phyloP scores from a whole-genome alignment of 768 basidiomycete species.

The Vararia minispora region DNA sequence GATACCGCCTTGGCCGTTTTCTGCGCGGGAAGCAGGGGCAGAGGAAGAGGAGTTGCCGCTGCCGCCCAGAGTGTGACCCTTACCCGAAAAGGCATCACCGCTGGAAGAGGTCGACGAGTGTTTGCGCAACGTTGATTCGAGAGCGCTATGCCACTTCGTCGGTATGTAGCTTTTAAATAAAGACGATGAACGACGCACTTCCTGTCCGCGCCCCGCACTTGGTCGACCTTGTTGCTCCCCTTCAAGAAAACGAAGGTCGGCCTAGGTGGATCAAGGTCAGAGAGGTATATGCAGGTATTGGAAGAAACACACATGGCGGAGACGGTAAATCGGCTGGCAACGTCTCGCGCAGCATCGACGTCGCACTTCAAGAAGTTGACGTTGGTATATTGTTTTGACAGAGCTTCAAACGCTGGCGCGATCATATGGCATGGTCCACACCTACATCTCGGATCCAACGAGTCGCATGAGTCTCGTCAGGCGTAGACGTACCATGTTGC shows the following conservation, averaged over 20 bases:
- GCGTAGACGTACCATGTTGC: slow-evolving; percentile 52
- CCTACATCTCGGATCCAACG: slow-evolving; percentile 30
- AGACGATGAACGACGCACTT: slow-evolving; percentile 28
- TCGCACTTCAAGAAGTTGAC: slow-evolving; percentile 84
- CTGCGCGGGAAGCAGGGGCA: slow-evolving; percentile 23
- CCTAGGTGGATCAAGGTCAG: slow-evolving; percentile 29
- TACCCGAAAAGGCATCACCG: slow-evolving; percentile 48
- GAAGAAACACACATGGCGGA: slow-evolving; percentile 53
- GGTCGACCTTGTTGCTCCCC: slow-evolving; percentile 54
- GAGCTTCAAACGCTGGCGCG: slow-evolving; percentile 60
- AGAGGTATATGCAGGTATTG: background rate
- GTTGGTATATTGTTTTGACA: slow-evolving; percentile 54
- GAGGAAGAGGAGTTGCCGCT: slow-evolving; percentile 23
- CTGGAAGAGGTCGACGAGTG: slow-evolving; percentile 32
- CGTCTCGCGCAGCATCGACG: slow-evolving; percentile 60
- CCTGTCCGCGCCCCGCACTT: slow-evolving; percentile 62
- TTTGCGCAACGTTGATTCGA: slow-evolving; percentile 47
- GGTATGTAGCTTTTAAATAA: background rate
- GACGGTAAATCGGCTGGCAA: slow-evolving; percentile 51
- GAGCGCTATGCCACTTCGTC: slow-evolving; percentile 29
- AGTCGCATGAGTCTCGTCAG: background rate
- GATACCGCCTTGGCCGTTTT: slow-evolving; percentile 28
- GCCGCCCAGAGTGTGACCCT: slow-evolving; percentile 64
- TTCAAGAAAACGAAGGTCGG: slow-evolving; percentile 77
- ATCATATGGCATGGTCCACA: slow-evolving; percentile 82